Evolutionary conservation across 306 rosid genomes (phyloP), one percentile per base, ranked within the genome.

Genomic region (Chamaecrista fasciculata): DNA sequence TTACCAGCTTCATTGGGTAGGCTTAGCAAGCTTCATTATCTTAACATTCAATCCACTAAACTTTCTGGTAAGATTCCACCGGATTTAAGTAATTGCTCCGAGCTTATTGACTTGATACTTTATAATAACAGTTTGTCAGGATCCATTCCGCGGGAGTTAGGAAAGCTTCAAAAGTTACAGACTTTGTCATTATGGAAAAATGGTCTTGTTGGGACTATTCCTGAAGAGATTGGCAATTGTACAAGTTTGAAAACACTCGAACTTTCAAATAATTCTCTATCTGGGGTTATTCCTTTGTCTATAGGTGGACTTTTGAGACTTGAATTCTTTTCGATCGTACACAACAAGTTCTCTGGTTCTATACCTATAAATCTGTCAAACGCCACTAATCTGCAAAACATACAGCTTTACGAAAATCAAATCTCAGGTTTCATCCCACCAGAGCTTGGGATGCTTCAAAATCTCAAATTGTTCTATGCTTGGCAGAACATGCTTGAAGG

Each of bases 401-500:
- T 87, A 61, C 85, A 85, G 48, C 71, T 87, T 57, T 82, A 87
- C 69, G 36, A 62, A 0, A 87, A 87, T 68, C 82, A 82, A 76
- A 79, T 87, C 18, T 82, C 90, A 6, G 88, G 90, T 53, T 74
- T 78, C 77, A 76, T 87, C 62, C 93, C 93, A 42, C 70, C 80
- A 0, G 81, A 80, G 80, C 56, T 87, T 57, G 88, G 90, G 42
- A 70, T 43, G 66, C 40, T 87, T 55, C 56, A 76, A 2, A 80
- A 80, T 65, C 76, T 87, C 20, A 73, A 26, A 33, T 78, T 82
- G 64, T 74, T 87, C 55, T 78, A 79, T 6, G 86, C 86, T 40
- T 87, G 90, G 90, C 49, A 67, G 46, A 87, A 87, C 76, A 83
- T 80, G 62, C 88, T 87, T 5, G 87, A 87, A 77, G 93, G 93